Conservation (phyloP, 2,329 filamentous ascomycete genomes). For the Phoma sp. region DNA sequence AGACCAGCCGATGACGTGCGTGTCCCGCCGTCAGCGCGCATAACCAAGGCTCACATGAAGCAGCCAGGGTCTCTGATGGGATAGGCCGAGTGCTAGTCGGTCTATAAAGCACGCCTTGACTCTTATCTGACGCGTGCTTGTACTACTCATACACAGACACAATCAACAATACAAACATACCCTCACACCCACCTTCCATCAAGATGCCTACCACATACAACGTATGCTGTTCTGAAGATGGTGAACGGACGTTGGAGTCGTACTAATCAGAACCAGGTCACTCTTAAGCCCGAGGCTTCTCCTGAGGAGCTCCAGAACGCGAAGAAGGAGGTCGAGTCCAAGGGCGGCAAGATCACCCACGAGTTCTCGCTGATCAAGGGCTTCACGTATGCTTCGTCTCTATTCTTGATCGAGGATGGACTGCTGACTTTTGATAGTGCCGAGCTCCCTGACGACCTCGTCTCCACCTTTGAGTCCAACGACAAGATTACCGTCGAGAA, state of each 20-base stretch:
- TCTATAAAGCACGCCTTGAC: constrained; percentile 31
- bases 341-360: constrained; percentile 84
- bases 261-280: constrained; percentile 64
- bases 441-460: constrained; percentile 70
- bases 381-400: constrained; percentile 73
- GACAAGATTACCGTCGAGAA: constrained; percentile 80
- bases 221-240: constrained; percentile 25
- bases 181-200: constrained; percentile 7
- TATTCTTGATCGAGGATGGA: no score
- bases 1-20: constrained; percentile 15
- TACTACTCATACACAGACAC: constrained; percentile 3
- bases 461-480: constrained; percentile 70
- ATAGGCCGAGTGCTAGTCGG: constrained; percentile 20
- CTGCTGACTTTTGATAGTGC: constrained; percentile 61
- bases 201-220: constrained; percentile 48
- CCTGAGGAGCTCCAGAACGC: constrained; percentile 74
- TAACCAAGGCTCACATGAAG: constrained; percentile 33
- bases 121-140: constrained; percentile 19
- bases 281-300: constrained; percentile 74
- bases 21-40: constrained; percentile 18
- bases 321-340: constrained; percentile 74
- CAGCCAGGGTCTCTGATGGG: constrained; percentile 10
- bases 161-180: not conserved
- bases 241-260: not conserved
- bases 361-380: constrained; percentile 90